phyloP scores from a whole-genome alignment of 352 stramenopile species.

The Phytophthora sojae region DNA sequence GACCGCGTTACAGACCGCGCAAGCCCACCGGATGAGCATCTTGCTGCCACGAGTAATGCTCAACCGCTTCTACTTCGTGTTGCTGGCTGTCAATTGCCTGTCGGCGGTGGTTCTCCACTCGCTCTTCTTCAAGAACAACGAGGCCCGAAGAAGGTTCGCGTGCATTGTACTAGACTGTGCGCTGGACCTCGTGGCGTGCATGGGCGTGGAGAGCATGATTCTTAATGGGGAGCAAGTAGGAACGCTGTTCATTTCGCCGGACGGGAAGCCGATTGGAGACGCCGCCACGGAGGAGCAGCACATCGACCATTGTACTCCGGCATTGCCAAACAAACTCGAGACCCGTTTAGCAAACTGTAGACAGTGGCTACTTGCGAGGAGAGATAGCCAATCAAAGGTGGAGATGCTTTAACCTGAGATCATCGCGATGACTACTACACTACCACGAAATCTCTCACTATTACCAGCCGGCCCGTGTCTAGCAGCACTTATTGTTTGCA shows the following conservation, averaged over 20 bases:
- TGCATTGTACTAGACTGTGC: not conserved
- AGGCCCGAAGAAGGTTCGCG: not conserved
- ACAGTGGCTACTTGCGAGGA: too few species aligned
- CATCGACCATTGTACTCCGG: slow-evolving; percentile 75
- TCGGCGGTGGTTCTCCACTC: not conserved
- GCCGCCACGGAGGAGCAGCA: slow-evolving; percentile 51
- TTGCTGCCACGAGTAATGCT: not conserved
- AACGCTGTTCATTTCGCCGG: slow-evolving; percentile 61
- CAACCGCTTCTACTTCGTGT: not conserved
- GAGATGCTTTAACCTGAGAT: not conserved
- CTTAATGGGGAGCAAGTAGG: slow-evolving; percentile 49
- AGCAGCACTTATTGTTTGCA: slow-evolving; percentile 27
- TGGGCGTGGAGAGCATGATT: not conserved
- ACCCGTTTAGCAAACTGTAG: slow-evolving; percentile 50
- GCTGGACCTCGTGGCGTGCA: not conserved
- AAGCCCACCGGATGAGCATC: not conserved
- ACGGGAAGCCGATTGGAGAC: slow-evolving; percentile 58
- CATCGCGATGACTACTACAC: not conserved
- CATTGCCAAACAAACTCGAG: slow-evolving; percentile 41
- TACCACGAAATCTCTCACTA: not conserved
- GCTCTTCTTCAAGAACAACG: not conserved
- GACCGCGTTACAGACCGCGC: not conserved
- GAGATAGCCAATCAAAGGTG: too few species aligned
- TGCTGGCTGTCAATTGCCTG: not conserved
- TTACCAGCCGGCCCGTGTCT: not conserved